Evolutionary conservation across 2,329 filamentous ascomycete genomes (phyloP).

Genomic region (Calonectria henricotiae): DNA sequence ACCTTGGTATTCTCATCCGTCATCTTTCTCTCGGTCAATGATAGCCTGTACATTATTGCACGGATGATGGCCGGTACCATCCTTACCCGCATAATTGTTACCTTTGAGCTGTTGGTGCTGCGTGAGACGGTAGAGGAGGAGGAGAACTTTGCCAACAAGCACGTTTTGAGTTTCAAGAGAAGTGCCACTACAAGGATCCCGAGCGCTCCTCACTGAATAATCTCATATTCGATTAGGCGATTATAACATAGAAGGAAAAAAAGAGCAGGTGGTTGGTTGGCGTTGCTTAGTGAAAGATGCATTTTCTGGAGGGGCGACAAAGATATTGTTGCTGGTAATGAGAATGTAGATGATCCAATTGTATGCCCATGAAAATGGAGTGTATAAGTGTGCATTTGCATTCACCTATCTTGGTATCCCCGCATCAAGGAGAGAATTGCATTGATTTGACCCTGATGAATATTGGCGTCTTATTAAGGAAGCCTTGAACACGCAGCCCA

Average conservation of each 20-base stretch:
- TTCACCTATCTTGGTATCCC: neutral
- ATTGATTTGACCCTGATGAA: too few relatives aligned
- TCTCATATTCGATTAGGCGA: neutral
- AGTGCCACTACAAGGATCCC: neutral
- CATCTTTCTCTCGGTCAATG: slow-evolving; percentile 37
- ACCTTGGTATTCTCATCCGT: slow-evolving; percentile 34
- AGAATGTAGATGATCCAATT: neutral
- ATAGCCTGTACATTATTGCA: slow-evolving; percentile 30
- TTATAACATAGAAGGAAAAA: neutral
- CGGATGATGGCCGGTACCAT: slow-evolving; percentile 35
- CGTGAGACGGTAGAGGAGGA: slow-evolving; percentile 35
- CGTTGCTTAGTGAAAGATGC: neutral
- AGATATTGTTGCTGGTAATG: neutral
- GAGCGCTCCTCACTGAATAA: neutral
- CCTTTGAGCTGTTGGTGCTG: slow-evolving; percentile 32
- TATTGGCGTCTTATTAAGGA: slow-evolving; percentile 2
- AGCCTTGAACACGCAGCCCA: neutral
- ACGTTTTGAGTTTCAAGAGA: slow-evolving; percentile 27
- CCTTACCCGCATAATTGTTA: slow-evolving; percentile 31
- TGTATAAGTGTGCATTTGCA: neutral
- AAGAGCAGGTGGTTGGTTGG: neutral
- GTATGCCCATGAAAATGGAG: neutral
- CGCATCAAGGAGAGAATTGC: neutral
- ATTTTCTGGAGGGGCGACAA: too few relatives aligned
- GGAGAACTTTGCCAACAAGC: slow-evolving; percentile 8